Base-by-base conservation (phyloP, 345 rosid species). In the Gossypium sturtianum region DNA sequence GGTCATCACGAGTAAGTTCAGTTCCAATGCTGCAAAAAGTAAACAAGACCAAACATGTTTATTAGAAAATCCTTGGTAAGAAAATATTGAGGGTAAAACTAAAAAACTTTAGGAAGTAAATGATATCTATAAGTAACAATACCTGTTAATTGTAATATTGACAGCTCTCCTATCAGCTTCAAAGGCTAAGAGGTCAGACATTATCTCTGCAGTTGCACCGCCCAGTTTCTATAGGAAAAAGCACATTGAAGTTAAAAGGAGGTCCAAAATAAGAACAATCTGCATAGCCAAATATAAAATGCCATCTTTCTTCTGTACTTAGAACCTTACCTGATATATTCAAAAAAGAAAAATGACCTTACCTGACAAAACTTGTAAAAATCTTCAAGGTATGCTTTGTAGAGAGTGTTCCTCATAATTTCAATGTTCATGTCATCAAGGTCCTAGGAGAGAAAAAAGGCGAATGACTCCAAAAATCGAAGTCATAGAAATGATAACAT, bases 151-250 rank as follows among this genome's bases (percentile, higher is more conserved):
- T 77, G 93, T 89, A 70, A 95, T 95, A 73, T 95, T 95, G 60
- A 93, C 97, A 29, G 99, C 97, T 80, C 99, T 93, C 81, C 98
- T 88, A 75, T 93, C 99, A 45, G 98, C 99, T 83, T 95, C 99
- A 79, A 95, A 95, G 49, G 99, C 85, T 61, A 95, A 85, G 64
- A 95, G 99, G 80, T 95, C 93, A 85, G 99, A 95, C 99, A 95
- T 93, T 72, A 95, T 93, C 86, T 95, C 98, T 29, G 89, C 83
- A 66, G 99, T 95, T 44, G 99, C 99, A 23, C 98, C 99, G 68
- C 99, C 99, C 79, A 95, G 94, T 93, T 95, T 95, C 99, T 93
- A 45, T 59, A 9, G 19, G 17, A 12, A 66, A 66, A 61, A 51
- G 53, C 0, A 70, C 0, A 2, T 29, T 68, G 7, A 70, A n/a